Conservation (phyloP, 2,329 filamentous ascomycete genomes). For the Berkeleyomyces rouxiae region DNA sequence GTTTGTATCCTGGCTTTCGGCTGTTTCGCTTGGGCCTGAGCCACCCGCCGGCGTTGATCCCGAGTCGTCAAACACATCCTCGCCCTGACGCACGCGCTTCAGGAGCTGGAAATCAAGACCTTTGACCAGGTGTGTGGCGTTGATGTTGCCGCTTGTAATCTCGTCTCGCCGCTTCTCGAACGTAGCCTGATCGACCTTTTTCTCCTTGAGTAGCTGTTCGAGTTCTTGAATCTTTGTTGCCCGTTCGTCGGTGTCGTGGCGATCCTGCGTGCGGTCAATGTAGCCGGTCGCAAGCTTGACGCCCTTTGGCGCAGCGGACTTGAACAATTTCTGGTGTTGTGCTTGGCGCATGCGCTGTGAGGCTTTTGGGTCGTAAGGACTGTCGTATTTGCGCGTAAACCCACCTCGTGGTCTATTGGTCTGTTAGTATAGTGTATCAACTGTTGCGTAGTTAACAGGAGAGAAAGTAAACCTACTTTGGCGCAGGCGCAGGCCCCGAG, state of each 20-base stretch:
- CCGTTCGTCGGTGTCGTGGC: conserved; percentile 38
- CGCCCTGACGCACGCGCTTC: conserved; percentile 50
- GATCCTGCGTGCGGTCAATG: conserved; percentile 57
- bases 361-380: conserved; percentile 19
- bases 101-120: conserved; percentile 75
- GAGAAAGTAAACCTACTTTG: conserved; percentile 30
- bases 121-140: conserved; percentile 75
- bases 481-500: conserved; percentile 3
- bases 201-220: conserved; percentile 66
- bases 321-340: conserved; percentile 54
- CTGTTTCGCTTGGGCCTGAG: conserved; percentile 23
- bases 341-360: conserved; percentile 41
- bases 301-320: conserved; percentile 67
- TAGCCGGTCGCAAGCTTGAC: conserved; percentile 67
- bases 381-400: conserved; percentile 19
- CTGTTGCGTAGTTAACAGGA: not conserved
- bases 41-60: conserved; percentile 32
- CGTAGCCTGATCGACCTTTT: conserved; percentile 63
- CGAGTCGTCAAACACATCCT: conserved; percentile 37
- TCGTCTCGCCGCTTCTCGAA: conserved; percentile 61
- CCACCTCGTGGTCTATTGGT: not conserved
- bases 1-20: conserved; percentile 15
- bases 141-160: conserved; percentile 67
- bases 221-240: conserved; percentile 57
- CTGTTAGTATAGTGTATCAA: not conserved